These are phyloP conservation scores for Triticum aestivum DNA, from an alignment of 176 grass and related monocot species.

Conservation along the genomic window IWGSC_CS_RefSeq_v2.1 NC_057814.1:399578813-399579312, in stretches of 20 bases:
- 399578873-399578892: background rate
- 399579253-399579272: slow-evolving; percentile 15
- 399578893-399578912: background rate
- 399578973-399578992: slow-evolving; percentile 12
- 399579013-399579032: background rate
- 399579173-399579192: slow-evolving; percentile 61
- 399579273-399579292: slow-evolving; percentile 18
- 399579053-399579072: slow-evolving; percentile 18
- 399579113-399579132: slow-evolving; percentile 1
- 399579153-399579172: slow-evolving; percentile 31
- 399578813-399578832: slow-evolving; percentile 27
- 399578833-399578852: background rate
- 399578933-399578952: background rate
- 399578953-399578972: slow-evolving; percentile 16
- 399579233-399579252: slow-evolving; percentile 66
- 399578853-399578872: background rate
- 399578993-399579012: background rate
- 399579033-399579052: background rate
- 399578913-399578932: background rate
- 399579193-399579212: slow-evolving; percentile 76
- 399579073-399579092: background rate
- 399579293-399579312: slow-evolving; percentile 30
- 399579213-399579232: slow-evolving; percentile 87
- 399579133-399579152: background rate
- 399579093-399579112: slow-evolving; percentile 8